Evolutionary conservation across 2,329 filamentous ascomycete genomes (phyloP), one percentile per base, ranked within the genome.

Genomic region (Fusarium nygamai): DNA sequence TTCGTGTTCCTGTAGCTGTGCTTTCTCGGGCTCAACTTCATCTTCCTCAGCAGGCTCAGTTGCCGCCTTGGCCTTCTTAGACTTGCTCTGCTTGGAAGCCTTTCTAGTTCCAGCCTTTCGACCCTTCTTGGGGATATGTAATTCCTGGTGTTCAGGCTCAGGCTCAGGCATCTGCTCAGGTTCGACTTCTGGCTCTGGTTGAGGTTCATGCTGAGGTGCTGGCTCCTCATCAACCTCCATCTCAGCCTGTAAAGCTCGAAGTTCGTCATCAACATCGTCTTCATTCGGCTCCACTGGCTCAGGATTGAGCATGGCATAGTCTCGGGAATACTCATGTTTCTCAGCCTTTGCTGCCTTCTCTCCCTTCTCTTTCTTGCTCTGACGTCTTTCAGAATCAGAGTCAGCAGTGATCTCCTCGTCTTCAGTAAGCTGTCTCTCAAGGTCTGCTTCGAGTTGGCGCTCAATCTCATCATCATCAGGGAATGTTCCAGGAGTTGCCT

Each of bases 401-500:
- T 87, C 84, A 11, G 83, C 82, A 9, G 82, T 82, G 13, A 86
- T 80, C 39, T 86, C 85, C 50, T 90, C 89, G 20, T 88, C 86
- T 36, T 91, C 88, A 5, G 85, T 87, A 33, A 88, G 78, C 3
- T 86, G 88, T 36, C 86, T 84, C 48, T 92, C 89, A 16, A 93
- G 85, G 65, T 92, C 92, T 5, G 88, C 90, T 76, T 92, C 88
- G 3, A 94, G 84, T 56, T 90, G 89, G 29, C 88, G 88, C 59
- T 94, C 90, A 43, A 93, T 87, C 71, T 93, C 91, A 4, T 90
- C 88, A 69, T 93, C 91, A 62, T 90, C 86, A 0, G 88, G 87
- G 17, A 88, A 81, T 9, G 81, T 81, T 22, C 82, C 82, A n/a
- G 84, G 78, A 10, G 83, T 80, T 8, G 78, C 79, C 41, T 80